phyloP scores from a whole-genome alignment of 345 rosid species.

The Acer yangbiense region DNA sequence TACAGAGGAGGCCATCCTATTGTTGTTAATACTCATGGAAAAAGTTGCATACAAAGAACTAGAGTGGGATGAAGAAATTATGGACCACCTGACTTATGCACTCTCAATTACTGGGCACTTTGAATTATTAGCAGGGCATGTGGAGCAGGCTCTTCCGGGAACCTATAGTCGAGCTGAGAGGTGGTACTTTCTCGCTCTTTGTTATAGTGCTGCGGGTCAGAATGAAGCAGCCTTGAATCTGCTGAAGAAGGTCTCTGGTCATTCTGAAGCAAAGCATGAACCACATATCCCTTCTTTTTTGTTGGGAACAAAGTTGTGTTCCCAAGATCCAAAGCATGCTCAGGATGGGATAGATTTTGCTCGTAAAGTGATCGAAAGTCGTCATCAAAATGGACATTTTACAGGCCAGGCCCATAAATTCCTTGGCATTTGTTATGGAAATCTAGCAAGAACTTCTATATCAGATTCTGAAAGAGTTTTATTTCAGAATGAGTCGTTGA shows the following conservation, averaged over 20 bases:
- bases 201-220: constrained; percentile 78
- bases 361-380: constrained; percentile 45
- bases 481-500: constrained; percentile 62
- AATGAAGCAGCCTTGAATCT: constrained; percentile 74
- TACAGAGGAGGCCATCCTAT: constrained; percentile 81
- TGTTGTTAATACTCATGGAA: constrained; percentile 68
- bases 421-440: constrained; percentile 85
- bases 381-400: constrained; percentile 50
- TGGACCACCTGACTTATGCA: constrained; percentile 80
- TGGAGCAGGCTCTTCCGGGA: constrained; percentile 78
- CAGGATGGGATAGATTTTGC: constrained; percentile 65
- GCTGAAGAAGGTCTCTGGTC: constrained; percentile 58
- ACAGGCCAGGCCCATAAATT: constrained; percentile 61
- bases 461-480: constrained; percentile 69
- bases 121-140: constrained; percentile 67
- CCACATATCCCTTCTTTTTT: constrained; percentile 59
- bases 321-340: constrained; percentile 63
- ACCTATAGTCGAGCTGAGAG: constrained; percentile 70
- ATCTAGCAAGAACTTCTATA: constrained; percentile 70
- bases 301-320: constrained; percentile 83
- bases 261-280: constrained; percentile 66
- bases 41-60: constrained; percentile 68
- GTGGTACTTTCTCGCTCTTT: constrained; percentile 90
- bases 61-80: constrained; percentile 81
- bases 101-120: constrained; percentile 71